Base-by-base conservation (phyloP, 768 basidiomycete genomes). In the Suillus americanus region DNA sequence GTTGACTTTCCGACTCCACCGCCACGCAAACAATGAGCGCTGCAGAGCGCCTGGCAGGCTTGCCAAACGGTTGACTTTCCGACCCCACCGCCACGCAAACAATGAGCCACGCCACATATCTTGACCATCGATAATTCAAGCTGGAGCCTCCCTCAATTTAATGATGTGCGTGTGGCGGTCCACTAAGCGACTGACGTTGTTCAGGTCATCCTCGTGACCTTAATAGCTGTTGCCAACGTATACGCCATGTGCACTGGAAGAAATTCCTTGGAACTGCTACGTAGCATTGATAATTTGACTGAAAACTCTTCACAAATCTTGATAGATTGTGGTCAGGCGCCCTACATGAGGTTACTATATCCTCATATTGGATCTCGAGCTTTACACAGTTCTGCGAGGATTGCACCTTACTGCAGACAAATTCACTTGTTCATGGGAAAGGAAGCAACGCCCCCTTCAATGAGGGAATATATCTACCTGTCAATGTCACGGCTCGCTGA, bases 381-480 rank as follows among this genome's bases (percentile, higher is more conserved):
- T 28, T 53, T 20, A 5, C 30, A 54, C 30, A n/a, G 20, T 20
- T 53, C 28, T 53, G 28, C 51, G 18, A 33, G 18, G 28, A 30
- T 54, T 33, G 5, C 10, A 30, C 10, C 30, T 12, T 54, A 33
- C 30, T 3, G 20, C 10, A 20, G 53, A 35, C 53, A 54, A n/a
- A 54, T 54, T 35, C 33, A n/a, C 20, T 51, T 51, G 16, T 51
- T 51, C 50, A 51, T 51, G 50, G 53, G 53, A n/a, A 54, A 54
- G 53, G 30, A 54, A 30, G 53, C 53, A 33, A 33, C 6, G 7
- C 28, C 5, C 18, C 16, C 28, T 30, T 28, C 16, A 28, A 28
- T 4, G 16, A 30, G 50, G 50, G 28, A 51, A 53, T 53, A 18
- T 30, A 50, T 20, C 18, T 18, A 14, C 51, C 3, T 30, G 51